Evolutionary conservation across 2,329 filamentous ascomycete genomes (phyloP), one percentile per base, ranked within the genome.

Genomic region (Pseudodiploospora longispora): DNA sequence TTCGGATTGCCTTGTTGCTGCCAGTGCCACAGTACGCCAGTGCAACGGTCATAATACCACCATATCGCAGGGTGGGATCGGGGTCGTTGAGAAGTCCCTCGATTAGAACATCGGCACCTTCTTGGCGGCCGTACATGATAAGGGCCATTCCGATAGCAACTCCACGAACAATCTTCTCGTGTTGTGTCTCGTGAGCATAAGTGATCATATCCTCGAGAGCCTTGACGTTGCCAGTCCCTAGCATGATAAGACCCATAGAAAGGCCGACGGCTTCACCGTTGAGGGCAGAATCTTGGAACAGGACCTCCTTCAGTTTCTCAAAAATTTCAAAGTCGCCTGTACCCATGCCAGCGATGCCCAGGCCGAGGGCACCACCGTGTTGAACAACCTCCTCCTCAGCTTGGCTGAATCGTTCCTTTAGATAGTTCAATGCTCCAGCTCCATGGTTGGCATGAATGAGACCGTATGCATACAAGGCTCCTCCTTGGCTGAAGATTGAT

Each of bases 41-140:
- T 41, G 93, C 93, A 46, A 98, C 87, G n/a, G 93, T 95, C 81
- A 98, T 88, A 64, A 98, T 95, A 71, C 93, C 93, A 62, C 93
- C 93, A 55, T 98, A 98, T 53, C 93, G 82, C 49, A 98, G 75
- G 6, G 88, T 91, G 54, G 93, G 88, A 61, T 98, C 91, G 1
- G 93, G 87, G 55, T 98, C 93, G 51, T 88, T 89, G 32, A 98
- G 76, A 2, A 98, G 81, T 39, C 87, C 89, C 59, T 95, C 91
- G 53, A 98, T 94, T 55, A 97, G 78, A 59, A 93, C 86, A 65
- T 98, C 93, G 9, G 93, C 93, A 51, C 85, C 85, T 66, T 98
- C 93, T 67, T 97, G 90, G 48, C 89, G 85, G 39, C 85, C 89
- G 57, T 93, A 98, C 91, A 97, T 97, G 70, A 98, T 95, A 47